These are phyloP conservation scores for Penicillium egyptiacum DNA, from an alignment of 495 filamentous ascomycete species.

Conservation along the genomic window DNA sequence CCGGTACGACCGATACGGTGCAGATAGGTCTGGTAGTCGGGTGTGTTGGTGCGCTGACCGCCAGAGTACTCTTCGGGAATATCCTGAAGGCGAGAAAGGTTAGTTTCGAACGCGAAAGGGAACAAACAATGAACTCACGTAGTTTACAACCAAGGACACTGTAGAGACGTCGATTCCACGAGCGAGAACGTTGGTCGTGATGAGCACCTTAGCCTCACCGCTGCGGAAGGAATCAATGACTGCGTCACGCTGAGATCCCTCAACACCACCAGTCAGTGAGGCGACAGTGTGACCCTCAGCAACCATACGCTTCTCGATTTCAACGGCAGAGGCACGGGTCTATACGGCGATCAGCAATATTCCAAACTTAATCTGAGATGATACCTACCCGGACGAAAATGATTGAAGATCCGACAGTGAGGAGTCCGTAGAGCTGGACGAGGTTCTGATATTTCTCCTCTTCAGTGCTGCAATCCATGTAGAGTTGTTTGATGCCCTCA, in stretches of 20 bases:
- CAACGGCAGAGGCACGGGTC: conserved; percentile 75
- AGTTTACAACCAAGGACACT: conserved; percentile 97
- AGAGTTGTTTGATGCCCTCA: conserved; percentile 95
- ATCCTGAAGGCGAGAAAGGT: conserved; percentile 41
- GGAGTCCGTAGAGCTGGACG: conserved; percentile 87
- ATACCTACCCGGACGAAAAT: conserved; percentile 85
- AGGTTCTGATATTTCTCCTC: conserved; percentile 83
- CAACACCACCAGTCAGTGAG: conserved; percentile 79
- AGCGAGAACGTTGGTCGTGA: conserved; percentile 95
- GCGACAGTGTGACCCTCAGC: conserved; percentile 88
- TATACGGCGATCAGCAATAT: conserved; percentile 38
- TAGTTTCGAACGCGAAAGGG: conserved; percentile 7
- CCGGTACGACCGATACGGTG: conserved; percentile 98
- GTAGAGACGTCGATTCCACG: conserved; percentile 97
- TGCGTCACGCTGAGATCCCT: conserved; percentile 76
- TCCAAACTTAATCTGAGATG: neutral
- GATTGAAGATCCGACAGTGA: conserved; percentile 94
- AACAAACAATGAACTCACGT: conserved; percentile 42
- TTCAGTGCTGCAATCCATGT: conserved; percentile 82
- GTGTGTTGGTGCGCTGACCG: conserved; percentile 35
- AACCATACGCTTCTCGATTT: conserved; percentile 83
- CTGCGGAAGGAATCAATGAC: conserved; percentile 86
- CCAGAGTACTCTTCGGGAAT: conserved; percentile 48
- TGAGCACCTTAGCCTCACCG: conserved; percentile 91
- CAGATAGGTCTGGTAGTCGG: conserved; percentile 92